phyloP scores from a whole-genome alignment of 2,329 filamentous ascomycete species.

The Pseudopithomyces chartarum region DNA sequence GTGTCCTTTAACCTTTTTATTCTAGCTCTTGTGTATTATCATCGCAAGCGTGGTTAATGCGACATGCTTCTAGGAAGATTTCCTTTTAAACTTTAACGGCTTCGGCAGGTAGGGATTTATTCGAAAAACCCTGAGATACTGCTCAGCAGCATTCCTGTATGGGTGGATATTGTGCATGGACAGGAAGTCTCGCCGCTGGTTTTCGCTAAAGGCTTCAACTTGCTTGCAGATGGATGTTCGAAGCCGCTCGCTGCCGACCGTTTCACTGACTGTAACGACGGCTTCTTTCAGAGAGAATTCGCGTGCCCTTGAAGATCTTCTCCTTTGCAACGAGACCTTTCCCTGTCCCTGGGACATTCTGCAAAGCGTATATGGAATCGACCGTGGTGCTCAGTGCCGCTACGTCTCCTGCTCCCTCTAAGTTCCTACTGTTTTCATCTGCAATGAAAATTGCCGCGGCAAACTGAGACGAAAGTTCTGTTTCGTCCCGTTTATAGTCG shows the following conservation, averaged over 20 bases:
- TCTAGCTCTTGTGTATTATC: conserved; percentile 46
- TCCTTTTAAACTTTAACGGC: conserved; percentile 28
- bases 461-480: no score
- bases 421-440: no score
- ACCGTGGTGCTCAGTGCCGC: no score
- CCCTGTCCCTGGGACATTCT: conserved; percentile 40
- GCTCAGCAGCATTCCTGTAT: conserved; percentile 22
- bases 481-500: no score
- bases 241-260: no score
- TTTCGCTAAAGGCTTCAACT: conserved; percentile 26
- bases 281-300: conserved; percentile 48
- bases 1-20: conserved; percentile 33
- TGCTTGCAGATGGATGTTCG: conserved; percentile 20
- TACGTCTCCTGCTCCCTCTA: no score
- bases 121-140: conserved; percentile 37
- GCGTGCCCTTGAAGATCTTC: conserved; percentile 46
- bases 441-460: no score
- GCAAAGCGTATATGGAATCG: conserved; percentile 17
- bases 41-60: conserved; percentile 47
- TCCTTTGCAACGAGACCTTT: conserved; percentile 47
- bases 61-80: conserved; percentile 42
- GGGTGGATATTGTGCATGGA: conserved; percentile 37
- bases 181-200: conserved; percentile 32
- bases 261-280: conserved; percentile 39
- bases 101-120: conserved; percentile 39